Evolutionary conservation across 1,139 yeast genomes (phyloP), one percentile per base, ranked within the genome.

Genomic region (Magnusiomyces fungicola): DNA sequence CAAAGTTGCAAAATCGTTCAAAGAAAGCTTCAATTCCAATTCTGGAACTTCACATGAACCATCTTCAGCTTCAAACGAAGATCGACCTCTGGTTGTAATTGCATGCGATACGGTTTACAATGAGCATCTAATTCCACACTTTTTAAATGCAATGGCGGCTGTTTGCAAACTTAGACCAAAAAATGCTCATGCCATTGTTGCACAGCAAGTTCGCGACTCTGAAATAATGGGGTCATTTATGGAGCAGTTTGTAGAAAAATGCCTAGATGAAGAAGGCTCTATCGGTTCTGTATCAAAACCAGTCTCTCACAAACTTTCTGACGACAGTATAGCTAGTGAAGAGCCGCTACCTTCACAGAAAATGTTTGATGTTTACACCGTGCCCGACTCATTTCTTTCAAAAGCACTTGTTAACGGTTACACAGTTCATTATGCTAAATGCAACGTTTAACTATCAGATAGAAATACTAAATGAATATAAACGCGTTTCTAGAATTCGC

Each of bases 51-150:
- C 6, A 6, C 21, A 38, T 38, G 27, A 14, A 6, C 48, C 45
- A 1, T 42, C 32, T 1, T 75, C 78, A 0, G 79, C 77, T 53
- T 22, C 12, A 14, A 22, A 12, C 14, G 29, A 23, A 5, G 18
- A 16, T 25, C 19, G 33, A 6, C 46, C 46, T 7, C 45, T 51
- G 19, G 49, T 78, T 19, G 67, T 83, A 2, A 58, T 83, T 16
- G 86, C 88, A 0, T 79, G 84, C 58, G 94, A 83, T 61, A 79
- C 88, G 9, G 72, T 83, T 4, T 83, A 83, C 65, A 84, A 83
- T 58, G 85, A 79, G 51, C 81, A 69, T 55, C 66, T 84, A 42
- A 72, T 82, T 1, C 75, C 74, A 0, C 75, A 68, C 47, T 75
- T 83, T 50, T 46, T 80, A 22, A 59, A 61, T 27, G 51, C 57